Conservation (phyloP, 495 filamentous ascomycete genomes). For the Aspergillus panamensis region DNA sequence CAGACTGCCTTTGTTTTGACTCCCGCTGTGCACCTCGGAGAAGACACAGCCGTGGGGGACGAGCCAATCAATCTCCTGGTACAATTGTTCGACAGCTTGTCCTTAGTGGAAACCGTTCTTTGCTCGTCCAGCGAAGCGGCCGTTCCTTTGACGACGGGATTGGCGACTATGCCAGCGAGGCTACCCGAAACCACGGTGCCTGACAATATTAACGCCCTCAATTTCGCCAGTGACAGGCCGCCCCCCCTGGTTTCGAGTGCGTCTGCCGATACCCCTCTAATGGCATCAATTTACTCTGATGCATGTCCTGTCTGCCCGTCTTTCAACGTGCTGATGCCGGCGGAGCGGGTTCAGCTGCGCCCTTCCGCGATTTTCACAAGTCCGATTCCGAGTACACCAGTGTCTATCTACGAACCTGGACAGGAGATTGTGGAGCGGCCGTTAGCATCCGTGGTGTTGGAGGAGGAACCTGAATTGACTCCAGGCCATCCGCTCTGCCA, state of each 20-base stretch:
- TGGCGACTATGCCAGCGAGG: slow-evolving; percentile 12
- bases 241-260: slow-evolving; percentile 5
- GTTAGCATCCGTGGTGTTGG: slow-evolving; percentile 19
- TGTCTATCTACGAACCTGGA: slow-evolving; percentile 10
- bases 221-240: neutral
- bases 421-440: slow-evolving; percentile 10
- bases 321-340: neutral
- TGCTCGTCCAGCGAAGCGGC: slow-evolving; percentile 12
- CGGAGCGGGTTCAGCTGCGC: slow-evolving; percentile 9
- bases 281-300: slow-evolving; percentile 7
- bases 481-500: slow-evolving; percentile 12
- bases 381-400: slow-evolving; percentile 2
- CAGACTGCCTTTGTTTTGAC: slow-evolving; percentile 7
- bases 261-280: slow-evolving; percentile 4
- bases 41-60: slow-evolving; percentile 13
- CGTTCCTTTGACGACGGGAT: slow-evolving; percentile 10
- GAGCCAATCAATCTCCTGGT: slow-evolving; percentile 8
- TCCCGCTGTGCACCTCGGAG: slow-evolving; percentile 14
- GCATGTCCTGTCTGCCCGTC: neutral
- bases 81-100: slow-evolving; percentile 7
- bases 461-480: slow-evolving; percentile 9
- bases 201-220: neutral
- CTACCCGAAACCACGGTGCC: slow-evolving; percentile 9
- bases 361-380: slow-evolving; percentile 7
- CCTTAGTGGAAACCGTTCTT: neutral